Percentiles rank a stretch among this genome's conserved stretches.
Conservation (phyloP, 495 filamentous ascomycete genomes). For the Tuber melanosporum region DNA sequence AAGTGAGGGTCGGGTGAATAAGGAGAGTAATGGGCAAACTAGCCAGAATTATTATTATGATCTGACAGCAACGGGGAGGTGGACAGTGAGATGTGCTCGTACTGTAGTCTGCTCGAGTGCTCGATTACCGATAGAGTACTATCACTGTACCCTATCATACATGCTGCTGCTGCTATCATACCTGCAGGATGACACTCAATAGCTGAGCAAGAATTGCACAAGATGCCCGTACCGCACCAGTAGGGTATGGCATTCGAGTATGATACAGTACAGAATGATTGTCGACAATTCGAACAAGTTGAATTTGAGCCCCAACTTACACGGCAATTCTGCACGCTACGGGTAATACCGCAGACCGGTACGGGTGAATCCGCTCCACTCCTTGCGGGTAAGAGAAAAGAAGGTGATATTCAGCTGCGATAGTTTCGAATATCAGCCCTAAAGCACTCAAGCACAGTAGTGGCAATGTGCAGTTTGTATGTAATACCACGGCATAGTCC, state of each 20-base stretch:
- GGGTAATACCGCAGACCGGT: background rate
- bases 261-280: background rate
- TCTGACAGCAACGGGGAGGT: too few species aligned
- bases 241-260: background rate
- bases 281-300: background rate
- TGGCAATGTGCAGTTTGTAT: background rate
- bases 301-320: background rate
- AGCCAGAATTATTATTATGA: background rate
- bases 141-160: background rate
- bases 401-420: background rate
- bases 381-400: background rate
- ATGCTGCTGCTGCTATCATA: background rate
- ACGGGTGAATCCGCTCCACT: background rate
- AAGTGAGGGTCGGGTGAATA: conserved; percentile 2
- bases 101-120: background rate
- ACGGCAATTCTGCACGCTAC: background rate
- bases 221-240: background rate
- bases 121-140: too few species aligned
- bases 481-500: background rate
- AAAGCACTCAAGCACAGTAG: background rate
- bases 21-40: conserved; percentile 11
- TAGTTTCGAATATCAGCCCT: background rate
- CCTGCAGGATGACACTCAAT: background rate
- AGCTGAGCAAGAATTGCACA: background rate
- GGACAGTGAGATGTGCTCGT: background rate